Percentiles rank a stretch among this genome's conserved stretches.
Evolutionary conservation across 1,284 basidiomycete genomes (phyloP).

Genomic region (Irpex sp.): DNA sequence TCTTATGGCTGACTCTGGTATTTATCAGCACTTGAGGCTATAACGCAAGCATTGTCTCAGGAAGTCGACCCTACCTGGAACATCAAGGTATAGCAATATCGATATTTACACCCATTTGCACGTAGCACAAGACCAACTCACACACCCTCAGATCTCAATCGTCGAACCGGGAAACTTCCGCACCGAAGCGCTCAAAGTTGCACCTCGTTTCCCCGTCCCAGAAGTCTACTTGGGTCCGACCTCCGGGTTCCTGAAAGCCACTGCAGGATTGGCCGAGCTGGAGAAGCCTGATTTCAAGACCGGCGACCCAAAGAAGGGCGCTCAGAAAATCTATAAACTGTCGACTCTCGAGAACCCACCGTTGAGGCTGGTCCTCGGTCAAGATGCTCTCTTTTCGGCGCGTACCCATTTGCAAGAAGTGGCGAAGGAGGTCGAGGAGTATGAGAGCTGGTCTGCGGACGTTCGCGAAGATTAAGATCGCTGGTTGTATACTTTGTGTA

Average conservation of each 20-base stretch:
- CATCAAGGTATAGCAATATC: neutral
- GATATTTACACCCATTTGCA: neutral
- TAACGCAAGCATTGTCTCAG: neutral
- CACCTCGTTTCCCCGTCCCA: neutral
- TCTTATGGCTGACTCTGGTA: neutral
- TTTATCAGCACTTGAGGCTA: neutral
- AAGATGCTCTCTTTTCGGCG: conserved; percentile 54
- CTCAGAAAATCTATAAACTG: conserved; percentile 22
- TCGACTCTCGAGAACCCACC: conserved; percentile 38
- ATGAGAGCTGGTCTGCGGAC: neutral
- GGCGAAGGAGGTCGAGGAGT: neutral
- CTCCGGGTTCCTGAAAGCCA: neutral
- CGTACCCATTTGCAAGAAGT: neutral
- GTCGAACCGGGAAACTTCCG: conserved; percentile 7
- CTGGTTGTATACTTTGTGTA: too few species aligned
- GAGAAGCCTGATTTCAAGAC: neutral
- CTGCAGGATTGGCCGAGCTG: neutral
- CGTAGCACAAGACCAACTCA: neutral
- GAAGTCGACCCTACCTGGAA: conserved; percentile 6
- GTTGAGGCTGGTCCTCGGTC: conserved; percentile 39
- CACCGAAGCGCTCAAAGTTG: neutral
- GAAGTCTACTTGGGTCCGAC: neutral
- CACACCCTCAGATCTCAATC: conserved; percentile 3
- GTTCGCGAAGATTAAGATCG: neutral
- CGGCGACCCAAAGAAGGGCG: neutral